Percentiles rank a stretch among this genome's conserved stretches.
Evolutionary conservation across 805 yeast species (phyloP).

Genomic region (Maudiozyma turicensis): DNA sequence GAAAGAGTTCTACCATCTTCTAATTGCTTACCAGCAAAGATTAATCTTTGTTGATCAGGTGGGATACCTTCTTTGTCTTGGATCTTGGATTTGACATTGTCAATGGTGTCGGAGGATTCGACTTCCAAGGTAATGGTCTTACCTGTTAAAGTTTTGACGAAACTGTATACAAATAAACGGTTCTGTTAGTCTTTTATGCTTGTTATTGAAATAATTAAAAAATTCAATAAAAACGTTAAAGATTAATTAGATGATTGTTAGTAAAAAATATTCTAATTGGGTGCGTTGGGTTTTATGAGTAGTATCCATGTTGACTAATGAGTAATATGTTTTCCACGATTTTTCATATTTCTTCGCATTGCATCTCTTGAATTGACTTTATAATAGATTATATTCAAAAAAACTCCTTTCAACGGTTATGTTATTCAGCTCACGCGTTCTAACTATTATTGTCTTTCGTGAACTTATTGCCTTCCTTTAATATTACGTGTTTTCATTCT

Average conservation of each 20-base stretch:
- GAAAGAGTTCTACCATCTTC: constrained; percentile 65
- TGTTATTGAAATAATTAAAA: neutral
- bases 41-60: constrained; percentile 61
- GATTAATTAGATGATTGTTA: neutral
- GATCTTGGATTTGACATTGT: constrained; percentile 88
- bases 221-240: neutral
- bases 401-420: too few species aligned
- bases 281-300: neutral
- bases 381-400: too few species aligned
- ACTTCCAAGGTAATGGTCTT: constrained; percentile 96
- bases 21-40: constrained; percentile 62
- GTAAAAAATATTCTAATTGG: neutral
- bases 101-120: constrained; percentile 95
- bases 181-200: too few species aligned
- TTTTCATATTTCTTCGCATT: neutral
- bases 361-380: neutral
- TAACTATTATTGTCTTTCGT: too few species aligned
- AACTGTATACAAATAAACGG: constrained; percentile 32
- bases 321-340: too few species aligned
- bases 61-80: constrained; percentile 67
- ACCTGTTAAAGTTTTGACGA: constrained; percentile 96
- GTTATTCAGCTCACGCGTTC: too few species aligned
- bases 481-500: too few species aligned
- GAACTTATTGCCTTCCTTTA: too few species aligned
- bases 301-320: too few species aligned